Conservation (phyloP, 768 basidiomycete genomes). For the Naganishia kalamii region DNA sequence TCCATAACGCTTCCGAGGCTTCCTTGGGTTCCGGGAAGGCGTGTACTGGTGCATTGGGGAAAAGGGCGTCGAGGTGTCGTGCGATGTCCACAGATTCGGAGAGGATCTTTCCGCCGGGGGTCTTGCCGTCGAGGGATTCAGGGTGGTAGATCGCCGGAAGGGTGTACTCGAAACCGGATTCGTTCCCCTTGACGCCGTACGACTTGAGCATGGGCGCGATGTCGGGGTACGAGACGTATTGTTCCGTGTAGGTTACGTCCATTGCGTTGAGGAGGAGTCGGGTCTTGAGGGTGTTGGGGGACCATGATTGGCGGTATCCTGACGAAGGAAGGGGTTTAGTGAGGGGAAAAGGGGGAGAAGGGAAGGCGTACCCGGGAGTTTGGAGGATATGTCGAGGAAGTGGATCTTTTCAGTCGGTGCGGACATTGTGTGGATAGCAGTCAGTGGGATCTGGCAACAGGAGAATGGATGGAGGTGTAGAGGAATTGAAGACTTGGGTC, state of each 20-base stretch:
- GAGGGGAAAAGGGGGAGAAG: too few species aligned
- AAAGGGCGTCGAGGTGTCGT: conserved; percentile 11
- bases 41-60: neutral
- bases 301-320: conserved; percentile 27
- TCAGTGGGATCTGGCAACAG: neutral
- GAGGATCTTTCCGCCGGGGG: conserved; percentile 13
- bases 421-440: neutral
- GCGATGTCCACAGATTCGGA: conserved; percentile 15
- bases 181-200: conserved; percentile 3
- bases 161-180: neutral
- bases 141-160: conserved; percentile 19
- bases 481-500: too few species aligned
- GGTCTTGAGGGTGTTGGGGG: conserved; percentile 29
- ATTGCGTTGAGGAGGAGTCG: conserved; percentile 28
- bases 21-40: conserved; percentile 14
- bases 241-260: conserved; percentile 23
- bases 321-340: neutral
- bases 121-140: neutral
- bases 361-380: conserved; percentile 6
- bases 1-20: neutral
- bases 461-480: neutral
- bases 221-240: conserved; percentile 30
- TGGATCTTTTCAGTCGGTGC: conserved; percentile 13
- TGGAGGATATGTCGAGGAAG: conserved; percentile 22
- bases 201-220: conserved; percentile 18